phyloP scores from a whole-genome alignment of 1,284 basidiomycete genomes.

The Irpex rosettiformis region DNA sequence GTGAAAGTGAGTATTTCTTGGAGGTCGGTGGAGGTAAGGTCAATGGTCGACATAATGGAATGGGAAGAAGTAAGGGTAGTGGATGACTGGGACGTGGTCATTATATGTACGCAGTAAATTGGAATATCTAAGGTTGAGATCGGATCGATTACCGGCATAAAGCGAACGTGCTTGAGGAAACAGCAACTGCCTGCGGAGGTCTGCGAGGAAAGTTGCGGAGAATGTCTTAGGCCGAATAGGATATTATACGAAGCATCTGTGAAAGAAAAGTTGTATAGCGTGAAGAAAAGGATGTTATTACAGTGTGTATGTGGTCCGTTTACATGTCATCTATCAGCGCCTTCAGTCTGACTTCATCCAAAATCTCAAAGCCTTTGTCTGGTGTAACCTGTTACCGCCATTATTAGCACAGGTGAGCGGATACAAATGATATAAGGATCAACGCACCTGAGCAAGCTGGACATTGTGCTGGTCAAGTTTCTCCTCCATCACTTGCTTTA shows the following conservation, averaged over 20 bases:
- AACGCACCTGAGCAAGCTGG: conserved; percentile 85
- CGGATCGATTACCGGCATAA: conserved; percentile 1
- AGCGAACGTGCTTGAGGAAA: conserved; percentile 1
- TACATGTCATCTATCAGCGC: conserved; percentile 80
- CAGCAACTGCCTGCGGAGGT: neutral
- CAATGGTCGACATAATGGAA: conserved; percentile 20
- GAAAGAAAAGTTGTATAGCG: neutral
- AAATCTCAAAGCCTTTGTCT: conserved; percentile 78
- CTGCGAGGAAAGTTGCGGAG: neutral
- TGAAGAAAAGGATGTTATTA: conserved; percentile 6
- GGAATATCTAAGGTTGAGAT: neutral
- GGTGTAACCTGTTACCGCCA: conserved; percentile 58
- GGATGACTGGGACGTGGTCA: neutral
- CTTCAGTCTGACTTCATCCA: conserved; percentile 75
- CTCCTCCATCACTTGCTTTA: conserved; percentile 99
- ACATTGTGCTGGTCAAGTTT: conserved; percentile 98
- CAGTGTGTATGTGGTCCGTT: conserved; percentile 9
- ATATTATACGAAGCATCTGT: neutral
- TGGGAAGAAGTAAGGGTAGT: neutral
- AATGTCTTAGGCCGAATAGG: neutral
- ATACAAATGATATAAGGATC: neutral
- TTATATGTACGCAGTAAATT: neutral
- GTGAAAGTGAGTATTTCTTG: conserved; percentile 72
- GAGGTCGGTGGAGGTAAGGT: conserved; percentile 48
- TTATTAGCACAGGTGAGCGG: conserved; percentile 3